Evolutionary conservation across 2,329 filamentous ascomycete genomes (phyloP).

Genomic region (Teratosphaeria nubilosa): DNA sequence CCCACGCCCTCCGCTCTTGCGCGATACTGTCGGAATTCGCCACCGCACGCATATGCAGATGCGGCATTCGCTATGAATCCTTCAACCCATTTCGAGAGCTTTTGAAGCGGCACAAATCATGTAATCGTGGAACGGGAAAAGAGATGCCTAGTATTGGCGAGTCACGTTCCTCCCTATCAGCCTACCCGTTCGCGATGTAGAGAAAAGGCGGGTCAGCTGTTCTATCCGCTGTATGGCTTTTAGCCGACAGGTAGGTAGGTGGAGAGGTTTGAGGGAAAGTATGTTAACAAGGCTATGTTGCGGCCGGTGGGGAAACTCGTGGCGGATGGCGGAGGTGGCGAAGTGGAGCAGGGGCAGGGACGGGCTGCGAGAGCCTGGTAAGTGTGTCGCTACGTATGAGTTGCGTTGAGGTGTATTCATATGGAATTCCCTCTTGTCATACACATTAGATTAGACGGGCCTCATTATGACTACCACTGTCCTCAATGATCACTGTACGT

Average conservation of each 20-base stretch:
- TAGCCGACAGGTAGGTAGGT: background rate
- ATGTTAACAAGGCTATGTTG: slow-evolving; percentile 1
- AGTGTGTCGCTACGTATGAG: background rate
- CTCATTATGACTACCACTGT: too few relatives aligned
- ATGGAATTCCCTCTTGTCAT: too few relatives aligned
- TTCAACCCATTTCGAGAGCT: background rate
- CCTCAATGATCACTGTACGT: background rate
- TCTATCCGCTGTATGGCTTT: slow-evolving; percentile 13
- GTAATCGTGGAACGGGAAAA: background rate
- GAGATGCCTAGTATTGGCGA: background rate
- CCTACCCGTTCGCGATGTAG: background rate
- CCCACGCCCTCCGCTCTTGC: background rate
- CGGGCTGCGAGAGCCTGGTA: background rate
- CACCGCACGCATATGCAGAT: background rate
- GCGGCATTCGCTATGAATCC: background rate
- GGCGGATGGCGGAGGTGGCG: background rate
- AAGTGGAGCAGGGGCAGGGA: background rate
- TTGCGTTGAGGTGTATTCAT: too few relatives aligned
- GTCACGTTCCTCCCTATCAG: background rate
- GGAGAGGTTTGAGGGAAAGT: background rate
- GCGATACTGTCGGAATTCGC: background rate
- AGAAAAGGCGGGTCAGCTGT: background rate
- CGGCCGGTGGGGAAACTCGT: background rate
- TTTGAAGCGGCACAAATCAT: background rate
- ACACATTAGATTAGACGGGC: too few relatives aligned